Base-by-base conservation (phyloP, 2,329 filamentous ascomycete genomes). In the Corinectria fuckeliana region DNA sequence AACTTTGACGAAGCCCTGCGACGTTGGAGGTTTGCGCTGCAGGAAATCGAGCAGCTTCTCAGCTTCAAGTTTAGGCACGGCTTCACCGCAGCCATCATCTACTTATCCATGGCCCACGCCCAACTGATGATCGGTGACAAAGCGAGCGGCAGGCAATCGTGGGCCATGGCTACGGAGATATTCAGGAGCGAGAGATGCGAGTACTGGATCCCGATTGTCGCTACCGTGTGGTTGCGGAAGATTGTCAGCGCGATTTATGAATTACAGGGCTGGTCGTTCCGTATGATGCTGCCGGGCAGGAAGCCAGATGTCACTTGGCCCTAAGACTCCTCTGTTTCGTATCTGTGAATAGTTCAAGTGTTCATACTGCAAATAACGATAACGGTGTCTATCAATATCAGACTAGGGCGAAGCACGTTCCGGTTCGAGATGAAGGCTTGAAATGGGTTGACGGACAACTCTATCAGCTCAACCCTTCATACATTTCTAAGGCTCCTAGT, bases 91-190 rank as follows among this genome's bases (percentile, higher is more conserved):
- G 73, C 71, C 0, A 55, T 74, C 0, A 65, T 72, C 0, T 52
- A 75, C 8, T 20, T 76, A 0, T 75, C 74, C 0, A 59, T 73
- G n/a, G 66, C 74, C 0, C 73, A 75, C 5, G 71, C 67, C 0
- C 68, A 71, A 3, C 59, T 75, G 3, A 55, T 52, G 0, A 13
- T 62, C 0, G 72, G 71, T 0, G 65, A 74, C n/a, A 34, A 25
- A 0, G 49, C 65, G 0, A 49, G 58, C 1, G 70, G 60, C 0
- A 56, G 53, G 2, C 44, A 55, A 11, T 62, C 67, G 0, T 75
- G 73, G 73, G 65, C 61, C 11, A 51, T 50, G 3, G 70, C 61
- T 2, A 60, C 65, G 0, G 69, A 68, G 9, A 62, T 71, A 6
- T 60, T 64, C 2, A 66, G 60, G 48, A 70, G 38, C 0, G 70